Conservation (phyloP, 495 filamentous ascomycete species). For the Hyaloscypha finlandica region DNA sequence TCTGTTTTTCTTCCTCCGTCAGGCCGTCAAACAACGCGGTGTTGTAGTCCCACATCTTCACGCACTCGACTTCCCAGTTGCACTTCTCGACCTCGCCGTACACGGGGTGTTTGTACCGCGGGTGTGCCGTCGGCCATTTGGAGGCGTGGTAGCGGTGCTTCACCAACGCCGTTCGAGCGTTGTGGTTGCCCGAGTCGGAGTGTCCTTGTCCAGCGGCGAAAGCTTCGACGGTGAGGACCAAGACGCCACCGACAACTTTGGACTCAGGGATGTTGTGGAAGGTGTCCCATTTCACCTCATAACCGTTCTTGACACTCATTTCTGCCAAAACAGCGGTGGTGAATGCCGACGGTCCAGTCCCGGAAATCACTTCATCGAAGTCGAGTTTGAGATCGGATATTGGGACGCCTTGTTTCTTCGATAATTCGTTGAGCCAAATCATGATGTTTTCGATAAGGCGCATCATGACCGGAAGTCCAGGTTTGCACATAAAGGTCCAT, state of each 20-base stretch:
- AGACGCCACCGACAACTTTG: conserved; percentile 53
- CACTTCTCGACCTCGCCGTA: conserved; percentile 65
- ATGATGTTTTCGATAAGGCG: conserved; percentile 61
- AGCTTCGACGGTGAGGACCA: conserved; percentile 63
- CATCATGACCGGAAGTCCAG: conserved; percentile 62
- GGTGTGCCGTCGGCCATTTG: conserved; percentile 55
- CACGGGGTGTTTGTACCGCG: conserved; percentile 59
- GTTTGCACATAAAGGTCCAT: conserved; percentile 69
- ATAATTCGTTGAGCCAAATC: conserved; percentile 56
- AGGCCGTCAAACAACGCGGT: conserved; percentile 49
- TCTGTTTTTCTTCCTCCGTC: conserved; percentile 47
- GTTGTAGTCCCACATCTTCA: conserved; percentile 57
- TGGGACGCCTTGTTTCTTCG: conserved; percentile 50
- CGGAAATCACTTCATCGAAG: conserved; percentile 68
- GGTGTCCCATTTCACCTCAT: conserved; percentile 50
- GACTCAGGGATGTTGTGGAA: conserved; percentile 63
- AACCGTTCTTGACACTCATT: conserved; percentile 41
- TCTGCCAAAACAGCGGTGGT: conserved; percentile 60
- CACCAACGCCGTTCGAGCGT: conserved; percentile 56
- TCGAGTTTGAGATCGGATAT: conserved; percentile 59
- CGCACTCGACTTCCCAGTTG: conserved; percentile 63
- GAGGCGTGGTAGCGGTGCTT: conserved; percentile 68
- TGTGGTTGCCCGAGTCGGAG: conserved; percentile 64
- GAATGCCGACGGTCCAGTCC: conserved; percentile 68
- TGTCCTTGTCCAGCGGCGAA: conserved; percentile 67